Conservation (phyloP, 768 basidiomycete species). For the Crucibulum laeve region DNA sequence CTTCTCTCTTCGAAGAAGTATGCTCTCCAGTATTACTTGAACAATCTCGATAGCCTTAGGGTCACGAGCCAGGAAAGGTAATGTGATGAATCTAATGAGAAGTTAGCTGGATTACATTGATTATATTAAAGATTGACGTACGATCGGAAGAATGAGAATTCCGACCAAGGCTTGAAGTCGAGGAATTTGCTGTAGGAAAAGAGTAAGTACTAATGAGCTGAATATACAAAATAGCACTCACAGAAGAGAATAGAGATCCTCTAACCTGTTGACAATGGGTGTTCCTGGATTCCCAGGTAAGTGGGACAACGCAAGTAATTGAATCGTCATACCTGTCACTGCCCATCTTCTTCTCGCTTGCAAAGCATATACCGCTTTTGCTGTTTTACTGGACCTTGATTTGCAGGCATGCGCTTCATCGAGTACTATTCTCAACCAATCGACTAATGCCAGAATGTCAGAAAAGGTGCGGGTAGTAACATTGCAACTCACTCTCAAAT, state of each 20-base stretch:
- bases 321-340: conserved; percentile 56
- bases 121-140: conserved; percentile 27
- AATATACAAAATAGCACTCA: conserved; percentile 20
- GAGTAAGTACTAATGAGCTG: not conserved
- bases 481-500: conserved; percentile 56
- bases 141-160: conserved; percentile 87
- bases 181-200: conserved; percentile 59
- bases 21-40: conserved; percentile 87
- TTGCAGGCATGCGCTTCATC: conserved; percentile 98
- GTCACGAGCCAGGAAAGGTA: conserved; percentile 89
- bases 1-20: conserved; percentile 88
- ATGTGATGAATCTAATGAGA: conserved; percentile 69
- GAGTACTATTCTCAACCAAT: conserved; percentile 79
- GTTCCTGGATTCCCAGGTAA: conserved; percentile 46
- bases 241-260: conserved; percentile 87
- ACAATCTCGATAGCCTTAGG: conserved; percentile 93
- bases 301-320: not conserved
- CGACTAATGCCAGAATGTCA: conserved; percentile 36
- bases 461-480: not conserved
- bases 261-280: conserved; percentile 91
- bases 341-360: conserved; percentile 83
- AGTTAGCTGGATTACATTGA: not conserved
- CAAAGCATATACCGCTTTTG: conserved; percentile 84
- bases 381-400: conserved; percentile 81
- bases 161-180: conserved; percentile 76